Percentiles rank a stretch among this genome's conserved stretches.
Conservation (phyloP, 192 early-diverging fungal species). For the Neocallimastix lanati region DNA sequence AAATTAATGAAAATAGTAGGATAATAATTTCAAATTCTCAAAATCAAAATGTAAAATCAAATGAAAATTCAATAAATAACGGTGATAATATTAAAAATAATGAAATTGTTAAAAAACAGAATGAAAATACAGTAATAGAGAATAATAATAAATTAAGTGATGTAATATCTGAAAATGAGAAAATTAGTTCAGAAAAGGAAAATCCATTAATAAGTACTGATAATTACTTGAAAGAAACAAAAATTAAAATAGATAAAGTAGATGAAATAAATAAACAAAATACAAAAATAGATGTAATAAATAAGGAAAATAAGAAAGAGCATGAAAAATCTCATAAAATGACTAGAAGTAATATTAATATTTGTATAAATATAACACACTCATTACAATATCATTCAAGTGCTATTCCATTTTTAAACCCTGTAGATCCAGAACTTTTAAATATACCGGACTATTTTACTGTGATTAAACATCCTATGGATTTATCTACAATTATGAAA, state of each 20-base stretch:
- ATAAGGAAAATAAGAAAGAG: not conserved
- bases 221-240: no score
- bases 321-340: not conserved
- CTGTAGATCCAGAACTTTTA: not conserved
- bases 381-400: not conserved
- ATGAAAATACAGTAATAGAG: not conserved
- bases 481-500: not conserved
- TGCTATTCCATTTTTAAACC: not conserved
- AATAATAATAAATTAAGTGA: no score
- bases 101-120: not conserved
- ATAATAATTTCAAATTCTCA: no score
- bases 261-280: no score
- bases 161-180: no score
- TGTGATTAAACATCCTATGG: not conserved
- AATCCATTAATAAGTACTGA: no score
- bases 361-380: not conserved
- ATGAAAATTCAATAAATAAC: not conserved
- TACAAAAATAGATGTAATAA: not conserved
- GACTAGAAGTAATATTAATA: not conserved
- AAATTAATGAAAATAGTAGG: not conserved
- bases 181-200: no score
- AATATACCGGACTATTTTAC: not conserved
- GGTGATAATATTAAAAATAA: not conserved
- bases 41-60: no score
- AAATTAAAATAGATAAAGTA: no score